Base-by-base conservation (phyloP, 306 rosid genomes). In the Vigna trinervia region DNA sequence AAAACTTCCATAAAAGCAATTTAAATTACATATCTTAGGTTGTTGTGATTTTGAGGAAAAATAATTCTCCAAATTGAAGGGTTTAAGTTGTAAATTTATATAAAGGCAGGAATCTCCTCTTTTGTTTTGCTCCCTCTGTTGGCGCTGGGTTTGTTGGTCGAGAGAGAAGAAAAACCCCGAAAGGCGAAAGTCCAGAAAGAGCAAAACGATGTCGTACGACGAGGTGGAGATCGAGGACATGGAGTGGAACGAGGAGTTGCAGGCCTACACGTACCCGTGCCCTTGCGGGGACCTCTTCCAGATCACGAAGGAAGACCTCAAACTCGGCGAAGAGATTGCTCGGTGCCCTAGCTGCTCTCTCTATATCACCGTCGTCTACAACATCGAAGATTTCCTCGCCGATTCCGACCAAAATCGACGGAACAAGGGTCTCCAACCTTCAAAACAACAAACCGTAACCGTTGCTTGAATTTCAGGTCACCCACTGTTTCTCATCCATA, bases 331-430 rank as follows among this genome's bases (percentile, higher is more conserved):
- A 59, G 99, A 95, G 82, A 95, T 95, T 12, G 99, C 97, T 59
- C 91, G 96, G 0, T 95, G 99, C 89, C 99, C 97, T 78, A 95
- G 99, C 73, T 95, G 99, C 75, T 90, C 99, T 17, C 99, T 95
- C 71, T 92, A 87, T 80, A 92, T 95, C 82, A 95, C 97, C 6
- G 96, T 95, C 71, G 85, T 95, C 69, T 95, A 92, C 82, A 92
- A 92, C 85, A 57, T 89, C 38, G 97, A 92, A 57, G 98, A 95
- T 73, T 95, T 92, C 77, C 87, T 84, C 5, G 79, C 28, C 1
- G 74, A 81, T 70, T 71, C 78, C 9, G 81, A 84, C 77, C 86
- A 86, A 34, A 90, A 79, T 47, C 79, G 19, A 34, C 68, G 15
- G 32, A 83, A 86, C n/a, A 86, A 71, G 47, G 79, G 78, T 6